Evolutionary conservation across 192 early-diverging fungal genomes (phyloP).

Genomic region (Glomus cerebriforme): DNA sequence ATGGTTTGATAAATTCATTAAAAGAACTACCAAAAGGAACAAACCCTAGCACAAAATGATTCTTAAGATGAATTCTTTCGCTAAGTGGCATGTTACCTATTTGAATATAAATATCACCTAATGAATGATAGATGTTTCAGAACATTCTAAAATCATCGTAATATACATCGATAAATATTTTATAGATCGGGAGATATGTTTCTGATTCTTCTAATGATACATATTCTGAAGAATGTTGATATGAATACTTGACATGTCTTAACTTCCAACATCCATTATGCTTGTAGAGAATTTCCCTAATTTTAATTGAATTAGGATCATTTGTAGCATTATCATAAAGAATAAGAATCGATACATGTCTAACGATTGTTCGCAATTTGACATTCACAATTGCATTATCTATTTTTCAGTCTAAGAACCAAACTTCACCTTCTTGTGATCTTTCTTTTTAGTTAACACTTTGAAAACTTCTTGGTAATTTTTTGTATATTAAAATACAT

Average conservation of each 20-base stretch:
- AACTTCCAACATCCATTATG: neutral
- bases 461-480: too few relatives aligned
- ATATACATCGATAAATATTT: neutral
- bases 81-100: too few relatives aligned
- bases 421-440: neutral
- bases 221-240: neutral
- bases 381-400: too few relatives aligned
- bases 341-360: neutral
- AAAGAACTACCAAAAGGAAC: neutral
- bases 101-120: too few relatives aligned
- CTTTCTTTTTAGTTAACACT: neutral
- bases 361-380: neutral
- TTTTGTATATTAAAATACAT: too few relatives aligned
- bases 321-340: neutral
- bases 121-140: neutral
- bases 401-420: neutral
- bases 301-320: neutral
- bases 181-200: too few relatives aligned
- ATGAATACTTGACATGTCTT: neutral
- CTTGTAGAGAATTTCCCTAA: too few relatives aligned
- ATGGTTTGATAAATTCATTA: slow-evolving; percentile 6
- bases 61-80: neutral
- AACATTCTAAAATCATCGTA: neutral
- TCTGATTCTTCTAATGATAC: neutral
- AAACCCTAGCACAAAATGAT: neutral